Evolutionary conservation across 805 yeast genomes (phyloP), one percentile per base, ranked within the genome.

Genomic region (Ogataea wickerhamii): DNA sequence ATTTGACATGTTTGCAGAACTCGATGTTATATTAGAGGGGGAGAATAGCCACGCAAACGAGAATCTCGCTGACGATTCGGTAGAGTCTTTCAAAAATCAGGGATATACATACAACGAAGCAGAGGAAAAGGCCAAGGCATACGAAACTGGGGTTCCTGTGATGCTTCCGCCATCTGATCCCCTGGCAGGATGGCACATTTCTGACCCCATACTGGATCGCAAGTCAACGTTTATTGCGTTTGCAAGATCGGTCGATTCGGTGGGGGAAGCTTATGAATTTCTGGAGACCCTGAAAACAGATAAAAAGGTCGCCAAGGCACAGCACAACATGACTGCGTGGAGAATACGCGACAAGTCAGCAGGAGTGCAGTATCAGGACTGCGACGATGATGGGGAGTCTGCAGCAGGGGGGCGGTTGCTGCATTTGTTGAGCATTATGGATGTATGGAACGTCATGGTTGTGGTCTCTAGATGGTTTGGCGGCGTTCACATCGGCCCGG

Each of bases 381-480:
- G 86, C 51, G 97, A 93, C 55, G 98, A 93, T 58, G 98, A 91
- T 56, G 98, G 98, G 3, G 98, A 93, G 56, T 73, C 94, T 0
- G 98, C 98, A 1, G 96, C 98, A 1, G 98, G 98, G 7, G 78
- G 89, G 4, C 67, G 96, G 41, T 65, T 89, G 70, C 61, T 88
- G 35, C 96, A 87, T 64, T 61, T 89, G 33, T 62, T 89, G 47
- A 76, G 85, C 25, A 51, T 62, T 18, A 82, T 82, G 85, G 87
- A 87, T 51, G 84, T 76, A 2, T 77, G 86, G 83, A 80, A 89
- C 56, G 86, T 85, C 4, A 74, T 88, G 46, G 96, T 89, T 3
- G 87, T 82, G 7, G 95, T 91, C 2, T 77, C 84, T 23, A 65
- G 98, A 43, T 91, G 97, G 96, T 93, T 75, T 58, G 96, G 96